These are phyloP conservation scores for Podila verticillata DNA, from an alignment of 192 early-diverging fungal species.

Conservation along the genomic window DNA sequence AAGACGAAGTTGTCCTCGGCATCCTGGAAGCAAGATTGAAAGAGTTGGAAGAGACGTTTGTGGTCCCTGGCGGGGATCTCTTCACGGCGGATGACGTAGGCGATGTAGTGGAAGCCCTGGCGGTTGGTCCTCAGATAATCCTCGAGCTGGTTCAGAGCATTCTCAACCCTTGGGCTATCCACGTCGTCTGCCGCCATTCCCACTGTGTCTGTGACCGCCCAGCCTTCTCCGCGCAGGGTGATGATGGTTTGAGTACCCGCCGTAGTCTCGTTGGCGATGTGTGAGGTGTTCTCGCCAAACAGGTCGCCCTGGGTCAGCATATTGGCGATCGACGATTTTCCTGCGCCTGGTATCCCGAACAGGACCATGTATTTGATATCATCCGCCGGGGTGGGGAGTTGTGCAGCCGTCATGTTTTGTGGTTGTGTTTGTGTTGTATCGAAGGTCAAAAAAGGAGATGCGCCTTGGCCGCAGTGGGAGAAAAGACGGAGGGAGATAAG, in stretches of 20 bases:
- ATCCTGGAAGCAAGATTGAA: neutral
- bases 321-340: neutral
- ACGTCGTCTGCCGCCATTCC: neutral
- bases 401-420: neutral
- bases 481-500: too few species aligned
- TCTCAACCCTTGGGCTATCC: neutral
- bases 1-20: neutral
- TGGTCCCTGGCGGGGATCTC: neutral
- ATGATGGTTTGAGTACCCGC: neutral
- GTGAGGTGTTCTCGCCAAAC: neutral
- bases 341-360: neutral
- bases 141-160: neutral
- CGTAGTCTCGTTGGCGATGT: neutral
- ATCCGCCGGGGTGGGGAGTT: neutral
- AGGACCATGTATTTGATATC: neutral
- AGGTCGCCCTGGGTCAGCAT: conserved; percentile 2
- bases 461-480: neutral
- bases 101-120: conserved; percentile 1
- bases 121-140: neutral
- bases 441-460: neutral
- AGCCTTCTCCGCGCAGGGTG: neutral
- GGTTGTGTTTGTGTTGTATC: neutral
- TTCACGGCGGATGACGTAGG: neutral
- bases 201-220: neutral
- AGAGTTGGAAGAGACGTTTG: neutral